These are phyloP conservation scores for Colletotrichum sp. DNA, from an alignment of 2,329 filamentous ascomycete genomes.

Conservation along the genomic window DNA sequence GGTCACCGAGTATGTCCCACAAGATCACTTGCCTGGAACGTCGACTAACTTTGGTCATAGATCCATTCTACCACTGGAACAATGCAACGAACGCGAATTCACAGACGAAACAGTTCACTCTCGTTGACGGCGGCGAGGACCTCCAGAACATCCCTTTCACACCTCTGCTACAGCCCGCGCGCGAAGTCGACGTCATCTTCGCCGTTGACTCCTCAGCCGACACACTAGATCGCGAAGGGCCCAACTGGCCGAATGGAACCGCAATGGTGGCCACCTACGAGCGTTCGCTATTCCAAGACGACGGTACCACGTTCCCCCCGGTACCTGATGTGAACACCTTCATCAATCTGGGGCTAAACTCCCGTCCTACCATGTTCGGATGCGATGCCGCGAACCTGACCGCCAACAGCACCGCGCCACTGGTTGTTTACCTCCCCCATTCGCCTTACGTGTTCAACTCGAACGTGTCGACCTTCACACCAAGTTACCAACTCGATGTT, in stretches of 20 bases:
- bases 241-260: slow-evolving; percentile 65
- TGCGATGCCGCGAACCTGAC: slow-evolving; percentile 60
- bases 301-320: slow-evolving; percentile 63
- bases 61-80: slow-evolving; percentile 60
- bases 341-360: slow-evolving; percentile 62
- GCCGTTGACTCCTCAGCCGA: slow-evolving; percentile 70
- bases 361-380: slow-evolving; percentile 67
- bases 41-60: slow-evolving; percentile 52
- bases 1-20: too few relatives aligned
- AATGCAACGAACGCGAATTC: slow-evolving; percentile 42
- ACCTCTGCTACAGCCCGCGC: slow-evolving; percentile 61
- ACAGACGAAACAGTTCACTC: slow-evolving; percentile 61
- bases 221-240: slow-evolving; percentile 40
- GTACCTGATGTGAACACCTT: slow-evolving; percentile 63
- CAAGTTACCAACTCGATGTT: slow-evolving; percentile 65
- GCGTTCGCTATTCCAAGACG: slow-evolving; percentile 50
- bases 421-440: slow-evolving; percentile 90
- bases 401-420: slow-evolving; percentile 56
- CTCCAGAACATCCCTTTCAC: slow-evolving; percentile 81
- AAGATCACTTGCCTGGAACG: too few relatives aligned
- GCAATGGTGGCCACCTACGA: slow-evolving; percentile 63
- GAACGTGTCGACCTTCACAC: slow-evolving; percentile 81
- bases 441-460: slow-evolving; percentile 76
- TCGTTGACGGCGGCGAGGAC: slow-evolving; percentile 85
- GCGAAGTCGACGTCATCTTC: slow-evolving; percentile 66